Base-by-base conservation (phyloP, 345 rosid genomes). In the Aurinia saxatilis region DNA sequence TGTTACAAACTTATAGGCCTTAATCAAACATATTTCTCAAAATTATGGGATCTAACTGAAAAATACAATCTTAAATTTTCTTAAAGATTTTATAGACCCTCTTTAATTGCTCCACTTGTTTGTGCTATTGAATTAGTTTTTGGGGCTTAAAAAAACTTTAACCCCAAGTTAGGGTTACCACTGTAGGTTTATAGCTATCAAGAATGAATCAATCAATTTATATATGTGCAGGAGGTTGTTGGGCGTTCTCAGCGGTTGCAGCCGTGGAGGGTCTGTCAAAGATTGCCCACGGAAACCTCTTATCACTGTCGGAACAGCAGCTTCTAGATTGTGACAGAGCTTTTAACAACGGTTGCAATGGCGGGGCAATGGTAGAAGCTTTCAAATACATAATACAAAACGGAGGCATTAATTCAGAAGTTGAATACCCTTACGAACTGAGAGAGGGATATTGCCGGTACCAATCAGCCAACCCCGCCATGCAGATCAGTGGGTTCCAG, bases 281-380 rank as follows among this genome's bases (percentile, higher is more conserved):
- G n/a, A n/a, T n/a, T n/a, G n/a, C n/a, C n/a, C n/a, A n/a, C n/a
- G 75, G 76, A 10, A 42, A 66, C 5, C 57, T 77, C 21, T 5
- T 55, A 2, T 63, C 79, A 12, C 73, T 72, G 11, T 76, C 79
- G 83, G 76, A n/a, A n/a, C n/a, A n/a, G n/a, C n/a, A n/a, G n/a
- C n/a, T n/a, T n/a, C n/a, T n/a, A n/a, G n/a, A n/a, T 10, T 76
- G 86, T 10, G 79, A 51, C 34, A 25, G 21, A 13, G n/a, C 44
- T 0, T 69, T 66, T 36, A 17, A 52, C 3, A 80, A 78, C 2
- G 73, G 70, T n/a, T 79, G 79, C 67, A 77, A 80, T 30, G 80
- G 87, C 1, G 84, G 87, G 2, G 31, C 60, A 36, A 63, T 75
- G 79, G 62, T 73, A 41, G 61, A 38, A 10, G 84, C 84, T 5